These are phyloP conservation scores for Leucocoprinus birnbaumii DNA, from an alignment of 768 basidiomycete species.

Conservation along the genomic window DNA sequence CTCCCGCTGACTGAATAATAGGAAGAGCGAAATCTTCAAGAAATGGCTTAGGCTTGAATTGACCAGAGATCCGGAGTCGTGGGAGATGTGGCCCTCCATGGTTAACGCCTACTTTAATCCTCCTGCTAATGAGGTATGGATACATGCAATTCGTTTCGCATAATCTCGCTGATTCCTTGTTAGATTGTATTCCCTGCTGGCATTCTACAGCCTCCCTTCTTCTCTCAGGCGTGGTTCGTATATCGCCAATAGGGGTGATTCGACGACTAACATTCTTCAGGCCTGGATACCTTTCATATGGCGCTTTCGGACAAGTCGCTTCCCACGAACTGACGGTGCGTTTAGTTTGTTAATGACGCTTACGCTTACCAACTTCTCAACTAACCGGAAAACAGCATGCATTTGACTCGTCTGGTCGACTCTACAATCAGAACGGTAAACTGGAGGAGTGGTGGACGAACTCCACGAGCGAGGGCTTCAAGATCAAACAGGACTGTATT, in stretches of 20 bases:
- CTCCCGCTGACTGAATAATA: slow-evolving; percentile 19
- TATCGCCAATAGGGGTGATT: too few species aligned
- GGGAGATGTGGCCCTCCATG: slow-evolving; percentile 87
- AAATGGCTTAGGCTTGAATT: slow-evolving; percentile 75
- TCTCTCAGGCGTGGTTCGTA: slow-evolving; percentile 71
- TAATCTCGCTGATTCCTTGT: not conserved
- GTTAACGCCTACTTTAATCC: slow-evolving; percentile 91
- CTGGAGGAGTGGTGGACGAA: slow-evolving; percentile 94
- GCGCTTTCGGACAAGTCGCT: slow-evolving; percentile 89
- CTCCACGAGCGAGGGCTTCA: slow-evolving; percentile 78
- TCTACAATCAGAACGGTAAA: slow-evolving; percentile 90
- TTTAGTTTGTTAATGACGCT: too few species aligned
- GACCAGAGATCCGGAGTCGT: slow-evolving; percentile 63
- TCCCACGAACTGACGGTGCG: slow-evolving; percentile 85
- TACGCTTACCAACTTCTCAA: not conserved
- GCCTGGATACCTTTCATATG: slow-evolving; percentile 90
- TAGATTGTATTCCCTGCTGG: slow-evolving; percentile 98
- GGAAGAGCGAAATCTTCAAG: slow-evolving; percentile 58
- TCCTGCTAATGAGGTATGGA: slow-evolving; percentile 76
- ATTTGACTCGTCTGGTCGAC: slow-evolving; percentile 84
- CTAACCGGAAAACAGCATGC: slow-evolving; percentile 55
- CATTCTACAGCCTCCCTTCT: slow-evolving; percentile 91
- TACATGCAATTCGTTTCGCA: not conserved
- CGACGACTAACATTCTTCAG: slow-evolving; percentile 30
- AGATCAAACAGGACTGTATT: slow-evolving; percentile 82